phyloP scores from a whole-genome alignment of 2,329 filamentous ascomycete genomes.

The Monilinia aucupariae region DNA sequence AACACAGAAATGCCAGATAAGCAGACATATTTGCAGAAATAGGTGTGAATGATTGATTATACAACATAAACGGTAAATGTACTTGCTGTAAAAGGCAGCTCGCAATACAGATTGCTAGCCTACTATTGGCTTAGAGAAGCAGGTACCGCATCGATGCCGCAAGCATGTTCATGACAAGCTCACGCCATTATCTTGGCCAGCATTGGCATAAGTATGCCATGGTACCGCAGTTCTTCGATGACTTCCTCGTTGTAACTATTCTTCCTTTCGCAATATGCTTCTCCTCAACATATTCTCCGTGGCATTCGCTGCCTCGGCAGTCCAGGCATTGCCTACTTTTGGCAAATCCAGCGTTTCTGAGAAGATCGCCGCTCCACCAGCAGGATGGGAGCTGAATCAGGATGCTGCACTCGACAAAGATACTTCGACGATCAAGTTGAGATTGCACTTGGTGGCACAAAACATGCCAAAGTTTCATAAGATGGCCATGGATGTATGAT shows the following conservation, averaged over 20 bases:
- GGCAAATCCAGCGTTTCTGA: slow-evolving; percentile 26
- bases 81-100: slow-evolving; percentile 12
- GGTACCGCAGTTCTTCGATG: not conserved
- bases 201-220: slow-evolving; percentile 14
- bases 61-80: slow-evolving; percentile 1
- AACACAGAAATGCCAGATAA: slow-evolving; percentile 7
- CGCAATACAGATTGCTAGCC: not conserved
- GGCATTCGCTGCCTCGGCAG: slow-evolving; percentile 11
- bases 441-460: slow-evolving; percentile 31
- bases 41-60: not conserved
- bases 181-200: slow-evolving; percentile 11
- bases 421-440: slow-evolving; percentile 25
- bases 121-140: slow-evolving; percentile 14
- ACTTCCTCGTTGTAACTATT: slow-evolving; percentile 7
- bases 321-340: slow-evolving; percentile 13
- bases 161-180: not conserved
- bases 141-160: slow-evolving; percentile 14
- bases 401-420: slow-evolving; percentile 27
- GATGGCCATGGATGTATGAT: slow-evolving; percentile 30
- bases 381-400: slow-evolving; percentile 28
- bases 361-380: slow-evolving; percentile 26
- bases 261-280: slow-evolving; percentile 15
- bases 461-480: slow-evolving; percentile 33
- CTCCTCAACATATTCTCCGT: slow-evolving; percentile 14
- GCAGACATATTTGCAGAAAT: slow-evolving; percentile 7